phyloP scores from a whole-genome alignment of 2,329 filamentous ascomycete genomes.

The Neospermospora avenae region DNA sequence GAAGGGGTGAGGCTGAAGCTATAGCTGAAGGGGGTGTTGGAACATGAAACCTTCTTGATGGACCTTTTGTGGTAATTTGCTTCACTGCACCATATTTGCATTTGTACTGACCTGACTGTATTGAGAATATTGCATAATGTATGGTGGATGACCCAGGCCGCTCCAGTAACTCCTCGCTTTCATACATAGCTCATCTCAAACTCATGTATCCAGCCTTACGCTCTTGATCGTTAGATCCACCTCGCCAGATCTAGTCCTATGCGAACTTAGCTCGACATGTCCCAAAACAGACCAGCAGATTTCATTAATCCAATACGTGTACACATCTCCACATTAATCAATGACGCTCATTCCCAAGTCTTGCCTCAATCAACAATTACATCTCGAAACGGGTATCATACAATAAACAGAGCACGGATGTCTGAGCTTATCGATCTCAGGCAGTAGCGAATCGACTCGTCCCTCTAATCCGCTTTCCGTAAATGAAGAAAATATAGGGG shows the following conservation, averaged over 20 bases:
- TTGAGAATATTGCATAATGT: too few relatives aligned
- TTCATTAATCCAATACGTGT: neutral
- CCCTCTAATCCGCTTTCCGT: conserved; percentile 54
- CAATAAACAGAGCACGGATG: neutral
- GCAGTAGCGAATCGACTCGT: conserved; percentile 50
- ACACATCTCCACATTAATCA: neutral
- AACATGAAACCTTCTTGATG: neutral
- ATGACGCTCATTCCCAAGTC: neutral
- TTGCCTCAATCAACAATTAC: neutral
- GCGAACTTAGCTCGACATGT: too few relatives aligned
- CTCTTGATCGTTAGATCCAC: too few relatives aligned
- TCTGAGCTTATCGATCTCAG: neutral
- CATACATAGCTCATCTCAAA: too few relatives aligned
- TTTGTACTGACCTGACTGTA: too few relatives aligned
- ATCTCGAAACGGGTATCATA: neutral
- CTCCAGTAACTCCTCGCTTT: too few relatives aligned
- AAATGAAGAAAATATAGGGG: conserved; percentile 60
- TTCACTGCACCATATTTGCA: too few relatives aligned
- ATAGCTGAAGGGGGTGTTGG: too few relatives aligned
- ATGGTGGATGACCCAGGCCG: too few relatives aligned
- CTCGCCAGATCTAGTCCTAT: too few relatives aligned
- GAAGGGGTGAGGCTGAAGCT: neutral
- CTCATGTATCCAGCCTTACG: too few relatives aligned
- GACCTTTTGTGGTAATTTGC: neutral
- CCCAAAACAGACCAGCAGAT: neutral